phyloP scores from a whole-genome alignment of 352 stramenopile genomes.

The Thalassiosira mediterranea region DNA sequence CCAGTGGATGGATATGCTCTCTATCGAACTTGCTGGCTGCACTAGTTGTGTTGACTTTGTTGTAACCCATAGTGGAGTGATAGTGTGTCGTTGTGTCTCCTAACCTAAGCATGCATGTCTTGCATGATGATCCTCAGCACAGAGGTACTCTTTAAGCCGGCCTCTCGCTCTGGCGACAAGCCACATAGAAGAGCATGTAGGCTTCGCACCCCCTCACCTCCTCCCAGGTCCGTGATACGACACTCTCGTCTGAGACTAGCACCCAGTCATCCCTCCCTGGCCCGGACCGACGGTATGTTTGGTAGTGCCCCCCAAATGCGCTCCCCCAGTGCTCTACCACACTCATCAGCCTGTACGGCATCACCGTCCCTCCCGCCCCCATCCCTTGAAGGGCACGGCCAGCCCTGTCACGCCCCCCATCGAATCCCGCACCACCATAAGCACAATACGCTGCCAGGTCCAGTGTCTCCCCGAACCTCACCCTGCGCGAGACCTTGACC shows the following conservation, averaged over 20 bases:
- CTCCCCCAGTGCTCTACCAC: conserved; percentile 78
- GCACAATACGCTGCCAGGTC: conserved; percentile 71
- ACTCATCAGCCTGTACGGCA: conserved; percentile 72
- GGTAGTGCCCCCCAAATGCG: conserved; percentile 76
- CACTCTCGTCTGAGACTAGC: conserved; percentile 68
- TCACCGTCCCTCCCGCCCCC: background rate
- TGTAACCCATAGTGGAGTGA: too few relatives aligned
- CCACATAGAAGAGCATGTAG: conserved; percentile 84
- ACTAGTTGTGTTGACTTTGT: too few relatives aligned
- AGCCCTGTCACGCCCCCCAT: too few relatives aligned
- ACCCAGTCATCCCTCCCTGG: conserved; percentile 51
- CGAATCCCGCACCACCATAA: conserved; percentile 47
- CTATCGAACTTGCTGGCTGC: too few relatives aligned
- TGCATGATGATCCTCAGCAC: too few relatives aligned
- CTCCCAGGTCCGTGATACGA: conserved; percentile 56
- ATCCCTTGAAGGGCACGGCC: background rate
- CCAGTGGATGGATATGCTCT: too few relatives aligned
- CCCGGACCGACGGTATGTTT: conserved; percentile 65
- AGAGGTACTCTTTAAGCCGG: too few relatives aligned
- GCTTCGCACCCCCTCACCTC: conserved; percentile 72
- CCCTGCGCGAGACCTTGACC: conserved; percentile 66
- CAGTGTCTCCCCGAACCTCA: conserved; percentile 69
- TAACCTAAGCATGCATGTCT: too few relatives aligned
- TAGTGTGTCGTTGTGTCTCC: too few relatives aligned
- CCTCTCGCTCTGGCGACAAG: conserved; percentile 7